Conservation (phyloP, 371 early-diverging fungal species). For the Mortierella sp. region DNA sequence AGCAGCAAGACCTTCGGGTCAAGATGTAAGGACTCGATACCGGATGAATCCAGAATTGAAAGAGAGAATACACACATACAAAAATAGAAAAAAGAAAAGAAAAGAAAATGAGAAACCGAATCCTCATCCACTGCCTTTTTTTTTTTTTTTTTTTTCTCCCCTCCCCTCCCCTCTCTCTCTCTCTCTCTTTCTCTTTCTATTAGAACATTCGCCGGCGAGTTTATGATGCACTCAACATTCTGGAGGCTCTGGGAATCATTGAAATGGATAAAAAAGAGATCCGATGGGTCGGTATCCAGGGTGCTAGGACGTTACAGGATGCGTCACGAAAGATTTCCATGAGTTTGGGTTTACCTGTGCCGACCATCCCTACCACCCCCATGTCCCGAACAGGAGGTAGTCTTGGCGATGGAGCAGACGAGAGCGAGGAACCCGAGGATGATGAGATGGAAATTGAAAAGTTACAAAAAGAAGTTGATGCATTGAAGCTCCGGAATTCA, state of each 20-base stretch:
- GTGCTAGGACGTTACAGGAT: conserved; percentile 23
- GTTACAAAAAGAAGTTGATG: conserved; percentile 44
- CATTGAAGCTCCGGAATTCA: conserved; percentile 21
- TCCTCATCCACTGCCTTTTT: neutral
- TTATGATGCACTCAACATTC: conserved; percentile 83
- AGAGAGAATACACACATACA: neutral
- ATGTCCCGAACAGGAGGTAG: conserved; percentile 14
- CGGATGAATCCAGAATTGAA: no score
- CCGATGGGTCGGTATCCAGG: conserved; percentile 72
- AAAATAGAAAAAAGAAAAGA: neutral
- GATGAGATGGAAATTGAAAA: conserved; percentile 51
- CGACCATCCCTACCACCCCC: neutral
- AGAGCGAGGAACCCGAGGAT: conserved; percentile 52
- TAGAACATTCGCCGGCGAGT: conserved; percentile 82
- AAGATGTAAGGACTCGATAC: no score
- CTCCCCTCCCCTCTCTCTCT: neutral
- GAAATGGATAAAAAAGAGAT: conserved; percentile 74
- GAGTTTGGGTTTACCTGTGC: neutral
- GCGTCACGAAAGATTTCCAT: conserved; percentile 12
- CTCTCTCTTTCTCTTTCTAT: conserved; percentile 1
- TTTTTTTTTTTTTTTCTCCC: conserved; percentile 1
- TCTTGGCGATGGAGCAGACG: conserved; percentile 29
- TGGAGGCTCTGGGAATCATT: conserved; percentile 81
- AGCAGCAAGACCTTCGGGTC: no score
- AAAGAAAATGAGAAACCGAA: neutral